Evolutionary conservation across 495 filamentous ascomycete genomes (phyloP).

Genomic region (Cercophora scortea): DNA sequence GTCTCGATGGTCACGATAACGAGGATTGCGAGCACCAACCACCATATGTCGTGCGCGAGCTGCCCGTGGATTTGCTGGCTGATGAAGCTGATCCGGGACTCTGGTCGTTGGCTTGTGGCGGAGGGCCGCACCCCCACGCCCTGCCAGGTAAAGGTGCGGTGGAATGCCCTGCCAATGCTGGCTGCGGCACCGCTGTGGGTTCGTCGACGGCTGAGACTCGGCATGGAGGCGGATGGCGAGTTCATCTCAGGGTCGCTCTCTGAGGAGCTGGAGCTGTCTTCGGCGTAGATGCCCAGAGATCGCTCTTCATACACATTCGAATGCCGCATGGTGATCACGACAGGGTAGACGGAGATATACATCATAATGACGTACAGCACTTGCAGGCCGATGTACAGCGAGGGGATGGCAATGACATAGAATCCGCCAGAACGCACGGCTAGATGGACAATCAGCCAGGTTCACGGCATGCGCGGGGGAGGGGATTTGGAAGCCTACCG

Average conservation of each 20-base stretch:
- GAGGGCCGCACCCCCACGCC: slow-evolving; percentile 24
- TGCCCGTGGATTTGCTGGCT: slow-evolving; percentile 69
- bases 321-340: slow-evolving; percentile 63
- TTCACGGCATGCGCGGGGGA: background rate
- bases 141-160: slow-evolving; percentile 27
- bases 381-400: slow-evolving; percentile 63
- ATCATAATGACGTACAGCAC: slow-evolving; percentile 89
- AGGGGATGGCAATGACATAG: slow-evolving; percentile 67
- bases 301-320: slow-evolving; percentile 63
- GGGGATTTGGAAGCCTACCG: slow-evolving; percentile 17
- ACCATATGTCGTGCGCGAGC: slow-evolving; percentile 83
- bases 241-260: slow-evolving; percentile 9
- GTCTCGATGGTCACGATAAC: slow-evolving; percentile 71
- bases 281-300: slow-evolving; percentile 58
- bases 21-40: slow-evolving; percentile 65
- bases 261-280: slow-evolving; percentile 26
- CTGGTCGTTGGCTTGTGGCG: slow-evolving; percentile 8
- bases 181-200: slow-evolving; percentile 14
- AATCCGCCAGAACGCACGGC: slow-evolving; percentile 80
- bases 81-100: slow-evolving; percentile 39
- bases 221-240: background rate
- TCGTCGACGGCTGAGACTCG: slow-evolving; percentile 7
- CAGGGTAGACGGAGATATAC: slow-evolving; percentile 76
- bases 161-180: slow-evolving; percentile 20
- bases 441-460: slow-evolving; percentile 10